Percentiles rank a stretch among this genome's conserved stretches.
Evolutionary conservation across 139 green algal genomes (phyloP).

Genomic region (Spirogloea muscicola): DNA sequence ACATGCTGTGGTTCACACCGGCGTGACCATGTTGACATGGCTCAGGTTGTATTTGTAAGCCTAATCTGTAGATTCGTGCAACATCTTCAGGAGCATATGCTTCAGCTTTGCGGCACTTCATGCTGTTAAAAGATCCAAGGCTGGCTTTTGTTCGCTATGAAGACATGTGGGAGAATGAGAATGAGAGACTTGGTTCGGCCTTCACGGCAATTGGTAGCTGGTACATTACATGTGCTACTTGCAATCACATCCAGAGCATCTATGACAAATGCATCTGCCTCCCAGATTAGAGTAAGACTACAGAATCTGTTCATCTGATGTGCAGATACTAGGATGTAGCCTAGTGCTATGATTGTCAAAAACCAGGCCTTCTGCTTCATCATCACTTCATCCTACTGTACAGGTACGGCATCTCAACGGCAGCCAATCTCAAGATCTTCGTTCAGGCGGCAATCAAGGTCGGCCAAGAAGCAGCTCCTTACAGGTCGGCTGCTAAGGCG

Average conservation of each 20-base stretch:
- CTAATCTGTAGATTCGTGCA: no score
- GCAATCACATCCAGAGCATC: no score
- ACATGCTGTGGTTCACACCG: constrained; percentile 1
- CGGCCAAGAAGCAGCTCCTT: constrained; percentile 8
- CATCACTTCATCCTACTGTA: no score
- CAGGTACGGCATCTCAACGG: constrained; percentile 7
- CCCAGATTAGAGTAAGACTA: no score
- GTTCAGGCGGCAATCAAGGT: constrained; percentile 18
- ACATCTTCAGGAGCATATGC: constrained; percentile 19
- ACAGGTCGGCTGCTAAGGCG: not conserved
- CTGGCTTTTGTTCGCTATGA: constrained; percentile 14
- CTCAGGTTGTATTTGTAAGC: not conserved
- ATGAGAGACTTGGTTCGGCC: not conserved
- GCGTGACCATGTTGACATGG: not conserved
- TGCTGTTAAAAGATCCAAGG: constrained; percentile 1
- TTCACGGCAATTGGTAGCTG: constrained; percentile 13
- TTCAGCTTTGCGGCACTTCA: not conserved
- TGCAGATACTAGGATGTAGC: no score
- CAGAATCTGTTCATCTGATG: no score
- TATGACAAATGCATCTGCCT: no score
- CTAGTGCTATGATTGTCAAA: no score
- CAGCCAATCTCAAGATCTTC: not conserved
- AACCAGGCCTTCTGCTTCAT: no score
- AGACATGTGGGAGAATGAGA: constrained; percentile 11
- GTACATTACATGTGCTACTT: no score